Evolutionary conservation across 257 asterid species (phyloP), one percentile per base, ranked within the genome.

Genomic region (Parsonsia alboflavescens): DNA sequence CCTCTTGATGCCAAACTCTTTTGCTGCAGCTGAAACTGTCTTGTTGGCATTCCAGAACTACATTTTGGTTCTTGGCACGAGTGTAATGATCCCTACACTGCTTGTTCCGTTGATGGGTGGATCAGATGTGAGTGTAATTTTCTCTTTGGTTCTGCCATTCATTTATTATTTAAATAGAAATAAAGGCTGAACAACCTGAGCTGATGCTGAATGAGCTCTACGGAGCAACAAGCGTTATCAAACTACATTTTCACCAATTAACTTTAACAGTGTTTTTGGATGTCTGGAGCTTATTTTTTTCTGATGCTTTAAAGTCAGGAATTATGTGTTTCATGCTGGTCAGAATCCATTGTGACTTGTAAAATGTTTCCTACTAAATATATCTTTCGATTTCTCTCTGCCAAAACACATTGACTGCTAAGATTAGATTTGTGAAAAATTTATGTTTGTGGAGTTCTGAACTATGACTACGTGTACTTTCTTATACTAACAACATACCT

Each of bases 21-120:
- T 11, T 71, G 73, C 75, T 89, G 95, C 99, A 94, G 99, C 92
- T 78, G 99, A 94, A 92, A 90, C 97, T 78, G 77, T 94, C 85
- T 83, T 94, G 83, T 84, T 94, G 82, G 99, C 97, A 45, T 94
- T 94, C 87, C 99, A 92, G 86, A 94, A 92, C 87, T 92, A 94
- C 88, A 87, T 94, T 70, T 79, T 94, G 80, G 89, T 94, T 6
- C 86, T 94, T 44, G 99, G 99, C 81, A 90, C 97, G 57, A 94
- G 96, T 76, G 97, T 90, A 71, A 92, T 94, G 98, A 90, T 94
- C 77, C 97, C 99, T n/a, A 81, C 99, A n/a, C 22, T 81, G 62
- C 96, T 94, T 16, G 99, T 94, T 74, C 95, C 97, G 16, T 72
- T 78, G 82, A 94, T 94, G 99, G 99, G 99, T 2, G 99, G 99